phyloP scores from a whole-genome alignment of 116 monocot species.

The Dioscorea cayenensis region DNA sequence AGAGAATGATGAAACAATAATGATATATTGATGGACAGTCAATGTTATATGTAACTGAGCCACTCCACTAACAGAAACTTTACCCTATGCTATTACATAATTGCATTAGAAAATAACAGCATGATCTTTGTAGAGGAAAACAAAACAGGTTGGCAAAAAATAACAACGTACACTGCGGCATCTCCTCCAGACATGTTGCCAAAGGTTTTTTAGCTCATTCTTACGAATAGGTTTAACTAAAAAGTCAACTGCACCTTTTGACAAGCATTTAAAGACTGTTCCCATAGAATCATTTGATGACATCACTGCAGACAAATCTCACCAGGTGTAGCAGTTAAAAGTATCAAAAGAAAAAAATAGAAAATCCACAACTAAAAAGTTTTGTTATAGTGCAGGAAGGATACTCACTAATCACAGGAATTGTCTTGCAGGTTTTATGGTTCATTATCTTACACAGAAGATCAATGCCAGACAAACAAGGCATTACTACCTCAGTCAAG shows the following conservation, averaged over 20 bases:
- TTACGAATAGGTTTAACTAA: conserved; percentile 96
- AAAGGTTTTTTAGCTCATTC: conserved; percentile 98
- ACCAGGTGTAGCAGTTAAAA: conserved; percentile 23
- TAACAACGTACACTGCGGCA: conserved; percentile 80
- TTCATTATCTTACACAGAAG: conserved; percentile 91
- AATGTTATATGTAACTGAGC: neutral
- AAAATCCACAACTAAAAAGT: neutral
- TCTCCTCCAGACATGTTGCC: conserved; percentile 99
- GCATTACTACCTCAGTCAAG: conserved; percentile 89
- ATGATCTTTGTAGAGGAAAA: neutral
- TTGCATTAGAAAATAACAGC: too few species aligned
- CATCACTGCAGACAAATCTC: conserved; percentile 87
- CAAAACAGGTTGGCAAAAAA: neutral
- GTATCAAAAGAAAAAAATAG: conserved; percentile 6
- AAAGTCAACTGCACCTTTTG: conserved; percentile 99
- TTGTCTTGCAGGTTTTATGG: conserved; percentile 74
- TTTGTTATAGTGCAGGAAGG: neutral
- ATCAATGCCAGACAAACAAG: conserved; percentile 76
- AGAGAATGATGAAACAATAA: too few species aligned
- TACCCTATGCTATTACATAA: too few species aligned
- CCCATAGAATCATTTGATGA: conserved; percentile 98
- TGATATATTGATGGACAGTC: too few species aligned
- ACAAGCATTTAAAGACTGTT: conserved; percentile 89
- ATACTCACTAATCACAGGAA: conserved; percentile 97
- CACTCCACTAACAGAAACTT: too few species aligned